phyloP scores from a whole-genome alignment of 345 rosid species.

The Corchorus capsularis region DNA sequence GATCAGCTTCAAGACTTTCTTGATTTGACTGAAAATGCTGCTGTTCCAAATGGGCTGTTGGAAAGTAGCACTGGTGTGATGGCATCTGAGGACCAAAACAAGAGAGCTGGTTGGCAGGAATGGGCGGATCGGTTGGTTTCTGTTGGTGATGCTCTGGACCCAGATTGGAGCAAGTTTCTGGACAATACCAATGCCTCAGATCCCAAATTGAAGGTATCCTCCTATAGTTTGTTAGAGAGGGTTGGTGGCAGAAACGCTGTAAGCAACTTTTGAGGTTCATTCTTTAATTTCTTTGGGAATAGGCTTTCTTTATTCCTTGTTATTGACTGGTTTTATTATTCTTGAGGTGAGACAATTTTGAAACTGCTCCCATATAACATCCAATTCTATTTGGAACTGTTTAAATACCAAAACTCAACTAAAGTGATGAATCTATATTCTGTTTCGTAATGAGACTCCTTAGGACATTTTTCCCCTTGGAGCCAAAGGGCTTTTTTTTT shows the following conservation, averaged over 20 bases:
- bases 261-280: neutral
- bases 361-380: neutral
- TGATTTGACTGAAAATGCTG: constrained; percentile 47
- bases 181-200: constrained; percentile 44
- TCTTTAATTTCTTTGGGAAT: constrained; percentile 9
- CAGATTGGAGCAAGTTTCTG: constrained; percentile 75
- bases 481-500: neutral
- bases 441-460: neutral
- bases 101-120: constrained; percentile 58
- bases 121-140: constrained; percentile 72
- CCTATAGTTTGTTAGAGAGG: neutral
- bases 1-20: constrained; percentile 55
- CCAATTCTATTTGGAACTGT: neutral
- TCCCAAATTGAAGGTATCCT: constrained; percentile 57
- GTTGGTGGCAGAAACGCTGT: constrained; percentile 8
- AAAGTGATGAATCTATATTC: neutral
- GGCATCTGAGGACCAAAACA: constrained; percentile 41
- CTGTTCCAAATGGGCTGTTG: constrained; percentile 42
- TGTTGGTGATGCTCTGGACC: constrained; percentile 56
- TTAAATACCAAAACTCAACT: neutral
- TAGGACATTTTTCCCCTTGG: neutral
- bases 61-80: constrained; percentile 45
- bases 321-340: neutral
- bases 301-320: neutral
- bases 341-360: neutral